Base-by-base conservation (phyloP, 2,329 filamentous ascomycete species). In the Fusarium sp. region DNA sequence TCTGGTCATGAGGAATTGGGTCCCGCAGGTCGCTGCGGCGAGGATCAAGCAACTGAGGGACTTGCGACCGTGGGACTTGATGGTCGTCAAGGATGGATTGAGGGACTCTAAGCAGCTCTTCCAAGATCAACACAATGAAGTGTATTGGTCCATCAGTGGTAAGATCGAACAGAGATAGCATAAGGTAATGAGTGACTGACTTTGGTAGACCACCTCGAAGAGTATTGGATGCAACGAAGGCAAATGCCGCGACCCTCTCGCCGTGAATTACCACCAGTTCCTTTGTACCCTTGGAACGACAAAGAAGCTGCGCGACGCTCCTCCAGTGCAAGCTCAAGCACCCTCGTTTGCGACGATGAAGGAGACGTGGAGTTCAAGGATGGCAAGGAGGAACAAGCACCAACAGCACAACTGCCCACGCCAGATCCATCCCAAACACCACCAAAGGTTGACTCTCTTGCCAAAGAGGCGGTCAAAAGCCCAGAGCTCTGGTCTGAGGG, bases 11-110 rank as follows among this genome's bases (percentile, higher is more conserved):
- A 18, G 42, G 20, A 5, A 9, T 3, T 65, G 54, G 56, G 28
- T 30, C 10, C 48, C 43, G 2, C 37, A 40, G 16, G 43, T n/a
- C 14, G 66, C 72, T 7, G 20, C 28, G 5, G 48, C 32, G 18
- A 64, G 68, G 12, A 63, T 75, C 34, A 7, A 40, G n/a, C 42
- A 65, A 45, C 40, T 77, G 42, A 62, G 66, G 27, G 41, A 28
- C 2, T 32, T 72, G 53, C 63, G 63, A 8, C 25, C 63, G 16
- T 73, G 69, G 73, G 74, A 76, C 60, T 51, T 77, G 11, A 50
- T 75, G 7, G 68, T 77, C 14, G 50, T 66, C 10, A 59, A 43
- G 12, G 75, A 77, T 57, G 66, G 47, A 27, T 30, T 68, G 20
- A 66, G 75, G 14, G 42, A 21, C 13, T 11, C 48, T 1, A 55